phyloP scores from a whole-genome alignment of 2,329 filamentous ascomycete genomes.

The Myriosclerotinia scirpicola region DNA sequence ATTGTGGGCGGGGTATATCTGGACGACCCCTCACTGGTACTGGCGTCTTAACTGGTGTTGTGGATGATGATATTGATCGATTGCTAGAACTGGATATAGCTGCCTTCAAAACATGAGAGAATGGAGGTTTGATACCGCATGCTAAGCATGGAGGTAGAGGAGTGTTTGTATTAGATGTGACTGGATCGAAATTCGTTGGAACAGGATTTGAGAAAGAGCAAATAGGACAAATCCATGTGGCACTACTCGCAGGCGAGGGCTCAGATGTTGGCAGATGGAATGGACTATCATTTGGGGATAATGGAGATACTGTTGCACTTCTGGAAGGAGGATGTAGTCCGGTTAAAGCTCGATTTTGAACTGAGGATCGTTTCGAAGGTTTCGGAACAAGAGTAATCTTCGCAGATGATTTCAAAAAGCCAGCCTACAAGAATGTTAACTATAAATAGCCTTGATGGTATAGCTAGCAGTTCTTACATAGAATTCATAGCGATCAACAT shows the following conservation, averaged over 20 bases:
- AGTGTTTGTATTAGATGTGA: slow-evolving; percentile 74
- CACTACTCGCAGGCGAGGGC: slow-evolving; percentile 54
- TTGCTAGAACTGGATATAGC: slow-evolving; percentile 73
- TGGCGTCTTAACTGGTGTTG: slow-evolving; percentile 36
- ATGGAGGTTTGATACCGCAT: slow-evolving; percentile 88
- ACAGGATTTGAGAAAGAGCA: slow-evolving; percentile 94
- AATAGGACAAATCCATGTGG: slow-evolving; percentile 94
- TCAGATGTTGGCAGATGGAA: slow-evolving; percentile 48
- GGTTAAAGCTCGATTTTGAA: slow-evolving; percentile 55
- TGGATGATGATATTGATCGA: slow-evolving; percentile 43
- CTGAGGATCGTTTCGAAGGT: slow-evolving; percentile 63
- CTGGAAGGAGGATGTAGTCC: slow-evolving; percentile 49
- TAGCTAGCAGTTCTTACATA: slow-evolving; percentile 57
- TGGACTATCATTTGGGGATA: slow-evolving; percentile 46
- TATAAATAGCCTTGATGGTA: not conserved
- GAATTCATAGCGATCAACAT: slow-evolving; percentile 87
- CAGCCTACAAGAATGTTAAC: slow-evolving; percentile 56
- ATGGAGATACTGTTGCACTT: slow-evolving; percentile 49
- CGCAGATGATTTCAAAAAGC: slow-evolving; percentile 91
- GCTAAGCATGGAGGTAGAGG: slow-evolving; percentile 83
- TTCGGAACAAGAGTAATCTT: slow-evolving; percentile 92
- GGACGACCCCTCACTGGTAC: slow-evolving; percentile 36
- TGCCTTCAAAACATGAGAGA: slow-evolving; percentile 81
- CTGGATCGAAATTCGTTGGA: slow-evolving; percentile 88
- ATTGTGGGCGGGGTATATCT: slow-evolving; percentile 32